Conservation (phyloP, 495 filamentous ascomycete genomes). For the Hapsidospora chrysogenum region DNA sequence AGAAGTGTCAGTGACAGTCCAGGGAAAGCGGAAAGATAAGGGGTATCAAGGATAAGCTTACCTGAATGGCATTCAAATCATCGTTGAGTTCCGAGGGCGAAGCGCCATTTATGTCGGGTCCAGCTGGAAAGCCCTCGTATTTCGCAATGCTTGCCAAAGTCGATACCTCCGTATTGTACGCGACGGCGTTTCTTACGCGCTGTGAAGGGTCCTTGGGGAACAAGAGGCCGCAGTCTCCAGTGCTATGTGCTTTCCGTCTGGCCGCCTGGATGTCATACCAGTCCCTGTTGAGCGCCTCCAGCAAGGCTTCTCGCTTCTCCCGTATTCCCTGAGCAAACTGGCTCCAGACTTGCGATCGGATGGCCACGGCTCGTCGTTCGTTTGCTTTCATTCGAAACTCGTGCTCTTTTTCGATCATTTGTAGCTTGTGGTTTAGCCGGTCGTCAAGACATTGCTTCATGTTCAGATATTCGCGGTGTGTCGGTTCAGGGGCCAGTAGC, state of each 20-base stretch:
- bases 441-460: slow-evolving; percentile 73
- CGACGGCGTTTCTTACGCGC: slow-evolving; percentile 60
- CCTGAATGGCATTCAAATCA: slow-evolving; percentile 78
- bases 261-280: slow-evolving; percentile 87
- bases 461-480: slow-evolving; percentile 76
- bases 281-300: slow-evolving; percentile 64
- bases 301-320: slow-evolving; percentile 61
- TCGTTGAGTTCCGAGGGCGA: slow-evolving; percentile 61
- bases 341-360: slow-evolving; percentile 64
- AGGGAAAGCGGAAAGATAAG: not conserved
- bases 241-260: slow-evolving; percentile 61
- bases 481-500: slow-evolving; percentile 55
- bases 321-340: slow-evolving; percentile 76
- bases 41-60: slow-evolving; percentile 34
- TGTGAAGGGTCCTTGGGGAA: slow-evolving; percentile 55
- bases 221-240: slow-evolving; percentile 60
- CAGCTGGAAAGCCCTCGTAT: slow-evolving; percentile 88
- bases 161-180: slow-evolving; percentile 87
- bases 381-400: slow-evolving; percentile 57
- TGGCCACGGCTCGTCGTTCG: slow-evolving; percentile 56
- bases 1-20: too few relatives aligned
- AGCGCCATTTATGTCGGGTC: slow-evolving; percentile 61
- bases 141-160: slow-evolving; percentile 82
- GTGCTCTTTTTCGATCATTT: slow-evolving; percentile 52
- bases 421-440: slow-evolving; percentile 61